Percentiles rank a stretch among this genome's conserved stretches.
These are phyloP conservation scores for Grosmannia clavigera DNA, from an alignment of 2,329 filamentous ascomycete genomes.

Conservation along the genomic window DNA sequence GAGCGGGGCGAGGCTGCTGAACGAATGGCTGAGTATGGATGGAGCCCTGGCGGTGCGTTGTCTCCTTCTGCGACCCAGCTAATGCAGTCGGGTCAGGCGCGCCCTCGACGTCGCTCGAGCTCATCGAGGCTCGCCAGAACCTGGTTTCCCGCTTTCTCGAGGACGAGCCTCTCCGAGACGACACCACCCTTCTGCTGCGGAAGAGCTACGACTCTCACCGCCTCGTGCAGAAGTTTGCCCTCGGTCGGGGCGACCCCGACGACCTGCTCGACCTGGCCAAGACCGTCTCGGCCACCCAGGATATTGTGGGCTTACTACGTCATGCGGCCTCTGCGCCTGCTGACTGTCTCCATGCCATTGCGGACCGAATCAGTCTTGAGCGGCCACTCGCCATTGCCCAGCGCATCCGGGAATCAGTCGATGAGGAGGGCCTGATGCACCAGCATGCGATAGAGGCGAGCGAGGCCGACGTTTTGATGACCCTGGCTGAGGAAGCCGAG, in stretches of 20 bases:
- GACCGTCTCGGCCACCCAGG: conserved; percentile 63
- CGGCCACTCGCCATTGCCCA: conserved; percentile 56
- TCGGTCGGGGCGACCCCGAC: conserved; percentile 84
- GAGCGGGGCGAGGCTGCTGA: conserved; percentile 73
- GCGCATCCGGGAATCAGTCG: conserved; percentile 66
- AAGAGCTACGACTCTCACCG: conserved; percentile 77
- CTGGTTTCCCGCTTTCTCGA: conserved; percentile 65
- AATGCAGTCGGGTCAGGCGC: conserved; percentile 25
- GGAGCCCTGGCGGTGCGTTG: not conserved
- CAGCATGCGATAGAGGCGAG: conserved; percentile 67
- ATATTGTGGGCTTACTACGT: conserved; percentile 42
- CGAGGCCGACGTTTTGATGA: conserved; percentile 56
- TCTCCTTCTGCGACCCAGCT: not conserved
- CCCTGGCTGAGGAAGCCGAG: conserved; percentile 61
- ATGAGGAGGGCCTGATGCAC: conserved; percentile 79
- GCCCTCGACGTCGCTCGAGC: conserved; percentile 72
- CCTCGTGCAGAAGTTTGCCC: conserved; percentile 84
- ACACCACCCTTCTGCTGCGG: conserved; percentile 54
- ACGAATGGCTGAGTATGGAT: conserved; percentile 58
- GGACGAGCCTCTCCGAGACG: conserved; percentile 55
- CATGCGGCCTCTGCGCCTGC: not conserved
- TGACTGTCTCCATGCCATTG: conserved; percentile 31
- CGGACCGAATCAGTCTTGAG: conserved; percentile 50
- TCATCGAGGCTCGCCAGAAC: conserved; percentile 70
- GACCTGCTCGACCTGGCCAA: conserved; percentile 74